Percentiles rank a stretch among this genome's conserved stretches.
Conservation (phyloP, 129 eudicot species). For the Centella asiatica region DNA sequence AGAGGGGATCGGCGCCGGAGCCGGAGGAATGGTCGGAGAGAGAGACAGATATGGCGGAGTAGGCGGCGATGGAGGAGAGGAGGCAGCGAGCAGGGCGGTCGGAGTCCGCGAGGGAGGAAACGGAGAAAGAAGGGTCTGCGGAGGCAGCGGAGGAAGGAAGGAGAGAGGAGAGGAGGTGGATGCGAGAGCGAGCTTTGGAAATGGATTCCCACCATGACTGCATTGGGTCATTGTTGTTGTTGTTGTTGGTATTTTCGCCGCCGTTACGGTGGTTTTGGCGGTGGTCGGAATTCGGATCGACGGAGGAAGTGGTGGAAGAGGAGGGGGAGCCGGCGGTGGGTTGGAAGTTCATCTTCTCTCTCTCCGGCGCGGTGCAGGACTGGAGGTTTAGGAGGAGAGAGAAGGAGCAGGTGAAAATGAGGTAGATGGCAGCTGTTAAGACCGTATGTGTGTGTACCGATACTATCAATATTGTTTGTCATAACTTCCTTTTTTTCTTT, state of each 20-base stretch:
- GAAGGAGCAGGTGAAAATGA: background rate
- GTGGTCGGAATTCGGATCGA: conserved; percentile 27
- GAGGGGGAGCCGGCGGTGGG: conserved; percentile 60
- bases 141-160: conserved; percentile 65
- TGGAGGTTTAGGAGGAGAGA: background rate
- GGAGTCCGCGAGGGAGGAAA: conserved; percentile 77
- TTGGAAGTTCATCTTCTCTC: conserved; percentile 27
- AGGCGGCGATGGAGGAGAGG: conserved; percentile 57
- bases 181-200: conserved; percentile 83
- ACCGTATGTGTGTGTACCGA: too few species aligned
- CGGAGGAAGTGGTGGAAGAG: conserved; percentile 52
- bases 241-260: conserved; percentile 4
- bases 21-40: conserved; percentile 57
- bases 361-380: background rate
- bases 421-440: too few species aligned
- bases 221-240: conserved; percentile 53
- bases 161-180: conserved; percentile 59
- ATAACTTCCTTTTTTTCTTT: too few species aligned
- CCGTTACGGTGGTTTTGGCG: conserved; percentile 15
- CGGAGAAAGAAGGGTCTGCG: conserved; percentile 56
- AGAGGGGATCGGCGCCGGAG: conserved; percentile 64
- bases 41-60: conserved; percentile 50
- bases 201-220: conserved; percentile 97
- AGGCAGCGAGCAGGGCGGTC: conserved; percentile 85
- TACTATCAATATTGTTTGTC: too few species aligned